Percentiles rank a stretch among this genome's conserved stretches.
These are phyloP conservation scores for Quercus cerris DNA, from an alignment of 306 rosid species.

Conservation along the genomic window DNA sequence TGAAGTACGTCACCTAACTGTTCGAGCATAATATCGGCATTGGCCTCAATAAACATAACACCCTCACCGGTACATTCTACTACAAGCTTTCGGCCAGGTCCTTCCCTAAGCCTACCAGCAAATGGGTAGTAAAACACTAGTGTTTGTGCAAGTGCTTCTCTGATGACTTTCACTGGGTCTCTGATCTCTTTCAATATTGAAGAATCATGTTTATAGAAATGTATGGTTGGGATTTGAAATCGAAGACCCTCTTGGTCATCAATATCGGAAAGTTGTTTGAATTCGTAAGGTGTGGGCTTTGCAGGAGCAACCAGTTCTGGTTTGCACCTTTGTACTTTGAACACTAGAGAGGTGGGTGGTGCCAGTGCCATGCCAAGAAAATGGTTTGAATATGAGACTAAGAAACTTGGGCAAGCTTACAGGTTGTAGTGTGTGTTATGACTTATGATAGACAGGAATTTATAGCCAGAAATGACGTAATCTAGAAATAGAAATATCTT, in stretches of 20 bases:
- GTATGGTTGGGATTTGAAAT: too few species aligned
- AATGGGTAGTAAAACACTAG: slow-evolving; percentile 40
- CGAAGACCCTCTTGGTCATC: slow-evolving; percentile 11
- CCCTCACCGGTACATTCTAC: neutral
- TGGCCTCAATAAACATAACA: neutral
- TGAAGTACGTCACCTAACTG: neutral
- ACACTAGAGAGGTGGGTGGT: slow-evolving; percentile 6
- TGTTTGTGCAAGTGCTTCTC: slow-evolving; percentile 19
- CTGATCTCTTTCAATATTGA: too few species aligned
- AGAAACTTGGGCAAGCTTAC: too few species aligned
- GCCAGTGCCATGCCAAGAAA: neutral
- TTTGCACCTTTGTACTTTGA: slow-evolving; percentile 18
- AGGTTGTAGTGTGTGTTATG: neutral
- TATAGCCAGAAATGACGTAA: too few species aligned
- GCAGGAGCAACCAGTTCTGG: slow-evolving; percentile 33
- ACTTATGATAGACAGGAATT: too few species aligned
- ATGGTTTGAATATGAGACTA: neutral
- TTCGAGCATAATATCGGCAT: neutral
- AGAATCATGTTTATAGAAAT: too few species aligned
- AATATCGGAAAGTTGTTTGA: slow-evolving; percentile 32
- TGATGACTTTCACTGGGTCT: slow-evolving; percentile 23
- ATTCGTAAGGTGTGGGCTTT: slow-evolving; percentile 25
- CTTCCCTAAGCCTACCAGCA: slow-evolving; percentile 38
- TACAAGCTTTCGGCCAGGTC: slow-evolving; percentile 20
- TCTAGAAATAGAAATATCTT: too few species aligned